These are phyloP conservation scores for Pythium angustatum DNA, from an alignment of 352 stramenopile species.

Conservation along the genomic window DNA sequence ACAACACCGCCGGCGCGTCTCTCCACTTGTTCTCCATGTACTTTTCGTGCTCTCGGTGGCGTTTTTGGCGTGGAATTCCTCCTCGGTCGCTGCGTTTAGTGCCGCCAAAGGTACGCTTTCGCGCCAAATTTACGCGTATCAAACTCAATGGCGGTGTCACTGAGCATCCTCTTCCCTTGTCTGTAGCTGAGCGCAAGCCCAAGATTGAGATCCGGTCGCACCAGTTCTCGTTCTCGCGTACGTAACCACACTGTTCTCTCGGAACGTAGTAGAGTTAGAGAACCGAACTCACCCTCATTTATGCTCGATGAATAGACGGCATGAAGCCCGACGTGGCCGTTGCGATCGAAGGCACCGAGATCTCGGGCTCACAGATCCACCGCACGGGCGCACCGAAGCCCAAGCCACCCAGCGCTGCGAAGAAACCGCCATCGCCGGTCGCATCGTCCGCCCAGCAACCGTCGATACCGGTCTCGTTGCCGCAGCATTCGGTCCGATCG, in stretches of 20 bases:
- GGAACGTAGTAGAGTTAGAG: too few relatives aligned
- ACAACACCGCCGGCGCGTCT: neutral
- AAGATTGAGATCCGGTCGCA: conserved; percentile 64
- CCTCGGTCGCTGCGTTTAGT: conserved; percentile 1
- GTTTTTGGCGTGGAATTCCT: neutral
- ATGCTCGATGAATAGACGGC: too few relatives aligned
- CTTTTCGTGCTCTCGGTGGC: conserved; percentile 1
- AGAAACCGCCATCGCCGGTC: neutral
- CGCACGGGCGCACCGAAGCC: neutral
- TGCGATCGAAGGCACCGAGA: conserved; percentile 57
- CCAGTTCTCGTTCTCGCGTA: conserved; percentile 70
- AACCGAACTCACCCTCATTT: too few relatives aligned
- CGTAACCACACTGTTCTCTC: too few relatives aligned
- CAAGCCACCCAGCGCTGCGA: neutral
- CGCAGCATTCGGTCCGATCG: too few relatives aligned
- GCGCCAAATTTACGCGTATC: too few relatives aligned
- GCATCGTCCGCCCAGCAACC: neutral
- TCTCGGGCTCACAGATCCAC: conserved; percentile 51
- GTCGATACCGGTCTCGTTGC: too few relatives aligned
- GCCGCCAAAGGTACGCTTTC: conserved; percentile 3
- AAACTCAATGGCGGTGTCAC: too few relatives aligned
- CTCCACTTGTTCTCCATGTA: neutral
- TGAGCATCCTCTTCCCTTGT: neutral
- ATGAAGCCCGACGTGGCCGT: conserved; percentile 41
- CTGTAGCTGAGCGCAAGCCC: neutral